A percentile compares a stretch with the other conserved stretches of the same genome.
Conservation (phyloP, 345 rosid species). For the Syzygium aqueum region DNA sequence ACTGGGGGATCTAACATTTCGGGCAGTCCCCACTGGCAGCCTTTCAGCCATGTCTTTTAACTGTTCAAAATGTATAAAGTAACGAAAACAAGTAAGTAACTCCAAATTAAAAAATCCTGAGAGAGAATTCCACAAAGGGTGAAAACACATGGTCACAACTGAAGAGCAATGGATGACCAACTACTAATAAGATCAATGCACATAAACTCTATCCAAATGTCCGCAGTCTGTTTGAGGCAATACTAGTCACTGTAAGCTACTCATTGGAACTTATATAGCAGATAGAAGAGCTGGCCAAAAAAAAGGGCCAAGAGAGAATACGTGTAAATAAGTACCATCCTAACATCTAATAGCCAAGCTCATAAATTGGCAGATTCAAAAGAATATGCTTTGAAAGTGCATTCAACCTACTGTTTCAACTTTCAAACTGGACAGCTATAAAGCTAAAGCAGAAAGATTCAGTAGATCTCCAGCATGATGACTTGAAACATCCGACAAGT, state of each 20-base stretch:
- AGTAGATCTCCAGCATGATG: not conserved
- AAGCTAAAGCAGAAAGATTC: not conserved
- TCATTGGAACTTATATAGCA: not conserved
- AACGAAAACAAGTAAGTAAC: not conserved
- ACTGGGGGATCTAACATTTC: slow-evolving; percentile 37
- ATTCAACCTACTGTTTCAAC: not conserved
- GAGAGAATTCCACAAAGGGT: not conserved
- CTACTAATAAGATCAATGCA: not conserved
- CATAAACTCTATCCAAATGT: not conserved
- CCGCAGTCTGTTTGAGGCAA: not conserved
- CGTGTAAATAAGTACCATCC: not conserved
- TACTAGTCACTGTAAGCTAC: not conserved
- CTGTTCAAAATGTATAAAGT: slow-evolving; percentile 8
- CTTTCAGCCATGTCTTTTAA: slow-evolving; percentile 81
- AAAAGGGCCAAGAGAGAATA: not conserved
- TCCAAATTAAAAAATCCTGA: not conserved
- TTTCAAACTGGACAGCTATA: not conserved
- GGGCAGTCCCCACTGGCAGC: slow-evolving; percentile 54
- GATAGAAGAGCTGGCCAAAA: not conserved
- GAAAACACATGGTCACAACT: not conserved
- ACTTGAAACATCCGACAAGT: not conserved
- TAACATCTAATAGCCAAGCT: not conserved
- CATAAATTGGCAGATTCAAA: not conserved
- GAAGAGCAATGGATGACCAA: not conserved
- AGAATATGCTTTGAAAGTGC: not conserved